Conservation (phyloP, 129 eudicot species). For the Lonicera japonica region DNA sequence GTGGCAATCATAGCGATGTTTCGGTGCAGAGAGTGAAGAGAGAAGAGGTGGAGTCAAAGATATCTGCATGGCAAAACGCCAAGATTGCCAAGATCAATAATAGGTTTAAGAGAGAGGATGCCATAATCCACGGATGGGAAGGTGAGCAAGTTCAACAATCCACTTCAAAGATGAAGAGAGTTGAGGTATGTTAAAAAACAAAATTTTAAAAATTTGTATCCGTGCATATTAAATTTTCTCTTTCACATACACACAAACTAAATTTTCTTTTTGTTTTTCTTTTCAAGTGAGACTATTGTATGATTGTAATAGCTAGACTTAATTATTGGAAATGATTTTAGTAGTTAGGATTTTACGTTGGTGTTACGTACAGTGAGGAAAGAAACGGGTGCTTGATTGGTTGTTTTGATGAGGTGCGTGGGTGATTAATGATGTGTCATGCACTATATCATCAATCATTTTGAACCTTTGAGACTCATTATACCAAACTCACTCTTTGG, state of each 20-base stretch:
- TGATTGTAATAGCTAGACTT: neutral
- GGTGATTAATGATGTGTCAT: neutral
- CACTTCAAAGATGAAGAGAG: conserved; percentile 66
- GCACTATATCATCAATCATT: neutral
- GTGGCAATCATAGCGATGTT: conserved; percentile 25
- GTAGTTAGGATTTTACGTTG: neutral
- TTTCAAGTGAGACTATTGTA: neutral
- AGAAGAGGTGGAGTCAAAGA: conserved; percentile 88
- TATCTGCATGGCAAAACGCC: conserved; percentile 78
- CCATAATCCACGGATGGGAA: conserved; percentile 78
- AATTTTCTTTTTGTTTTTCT: neutral
- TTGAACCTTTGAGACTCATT: neutral
- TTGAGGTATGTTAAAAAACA: conserved; percentile 74
- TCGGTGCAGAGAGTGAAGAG: conserved; percentile 55
- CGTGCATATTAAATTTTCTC: neutral
- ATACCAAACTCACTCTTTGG: too few relatives aligned
- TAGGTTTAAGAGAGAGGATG: conserved; percentile 77
- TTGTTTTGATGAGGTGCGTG: neutral
- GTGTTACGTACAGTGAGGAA: neutral
- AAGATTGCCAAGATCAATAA: conserved; percentile 77
- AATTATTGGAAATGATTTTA: neutral
- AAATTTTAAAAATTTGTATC: neutral
- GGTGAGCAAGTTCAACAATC: conserved; percentile 55
- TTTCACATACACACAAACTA: too few relatives aligned
- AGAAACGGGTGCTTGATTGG: neutral